Percentiles rank a stretch among this genome's conserved stretches.
These are phyloP conservation scores for Pseudotsuga menziesii DNA, from an alignment of 75 land plant species.

Conservation along the genomic window DNA sequence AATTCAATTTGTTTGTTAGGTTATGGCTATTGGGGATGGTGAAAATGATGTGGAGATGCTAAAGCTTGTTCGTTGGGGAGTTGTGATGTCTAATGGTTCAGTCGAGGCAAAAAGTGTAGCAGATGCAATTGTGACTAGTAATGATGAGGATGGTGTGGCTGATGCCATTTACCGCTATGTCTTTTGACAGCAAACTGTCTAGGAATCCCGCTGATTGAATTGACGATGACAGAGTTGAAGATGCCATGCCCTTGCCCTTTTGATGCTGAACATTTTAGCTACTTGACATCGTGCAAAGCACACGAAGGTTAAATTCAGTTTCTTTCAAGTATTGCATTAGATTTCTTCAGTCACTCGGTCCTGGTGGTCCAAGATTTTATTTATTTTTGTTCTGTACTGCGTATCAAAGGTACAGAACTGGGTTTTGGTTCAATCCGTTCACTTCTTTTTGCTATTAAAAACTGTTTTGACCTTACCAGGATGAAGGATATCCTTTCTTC, in stretches of 20 bases:
- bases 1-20: slow-evolving; percentile 20
- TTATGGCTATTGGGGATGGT: slow-evolving; percentile 99
- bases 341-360: not conserved
- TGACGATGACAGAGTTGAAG: not conserved
- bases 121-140: slow-evolving; percentile 62
- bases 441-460: too few species aligned
- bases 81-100: slow-evolving; percentile 79
- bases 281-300: not conserved
- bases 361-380: not conserved
- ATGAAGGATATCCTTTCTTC: too few species aligned
- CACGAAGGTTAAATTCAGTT: not conserved
- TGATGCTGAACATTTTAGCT: not conserved
- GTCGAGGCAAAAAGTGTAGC: slow-evolving; percentile 75
- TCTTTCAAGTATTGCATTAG: not conserved
- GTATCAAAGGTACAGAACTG: not conserved
- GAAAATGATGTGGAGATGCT: slow-evolving; percentile 98
- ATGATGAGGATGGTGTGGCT: slow-evolving; percentile 92
- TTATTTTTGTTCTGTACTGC: not conserved
- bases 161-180: slow-evolving; percentile 79
- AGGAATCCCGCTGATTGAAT: not conserved
- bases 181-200: slow-evolving; percentile 33
- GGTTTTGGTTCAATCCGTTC: too few species aligned
- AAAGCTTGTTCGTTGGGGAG: slow-evolving; percentile 71
- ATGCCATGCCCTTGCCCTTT: not conserved
- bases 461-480: too few species aligned